Evolutionary conservation across 2,329 filamentous ascomycete species (phyloP), one percentile per base, ranked within the genome.

Genomic region (Claviceps quebecensis): DNA sequence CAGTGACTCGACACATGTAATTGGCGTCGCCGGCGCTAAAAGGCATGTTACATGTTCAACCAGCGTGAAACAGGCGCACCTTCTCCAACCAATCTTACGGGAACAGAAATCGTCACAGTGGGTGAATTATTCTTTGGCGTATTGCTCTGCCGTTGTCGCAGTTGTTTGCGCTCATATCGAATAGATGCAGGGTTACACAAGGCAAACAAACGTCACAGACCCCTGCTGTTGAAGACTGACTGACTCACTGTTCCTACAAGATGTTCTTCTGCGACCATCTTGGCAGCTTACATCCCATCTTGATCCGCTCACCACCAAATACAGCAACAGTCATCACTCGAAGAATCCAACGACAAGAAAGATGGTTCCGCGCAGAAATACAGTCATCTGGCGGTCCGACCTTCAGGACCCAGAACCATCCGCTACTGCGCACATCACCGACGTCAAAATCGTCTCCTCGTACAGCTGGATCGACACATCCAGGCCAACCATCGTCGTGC

Each of bases 391-490:
- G 16, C 49, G 49, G 22, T 22, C 34, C 19, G 34, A 46, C 34
- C 43, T 51, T 9, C 41, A 29, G 36, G 13, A 17, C 17, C 26
- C 40, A 11, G 36, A 39, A 16, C 5, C 34, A 17, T 19, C 39
- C 7, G 36, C 8, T 3, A 17, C 49, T 16, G 45, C 60, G 23
- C 19, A 16, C 5, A 72, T 73, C 53, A 65, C 62, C 4, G 56
- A 68, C 34, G 63, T 69, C 8, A 60, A 66, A 49, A 61, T 67
- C 45, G 53, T 75, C 11, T 63, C 72, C 2, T 77, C 74, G 2
- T 77, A 77, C 59, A 76, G 71, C 57, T 76, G 72, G 73, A 63
- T 74, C 49, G 66, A 71, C 48, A 60, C 61, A 26, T 49, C 61
- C 0, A 58, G 52, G 6, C 68, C 71, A 5, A 72, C 68, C 22